Evolutionary conservation across 495 filamentous ascomycete species (phyloP), one percentile per base, ranked within the genome.

Genomic region (Choiromyces venosus): DNA sequence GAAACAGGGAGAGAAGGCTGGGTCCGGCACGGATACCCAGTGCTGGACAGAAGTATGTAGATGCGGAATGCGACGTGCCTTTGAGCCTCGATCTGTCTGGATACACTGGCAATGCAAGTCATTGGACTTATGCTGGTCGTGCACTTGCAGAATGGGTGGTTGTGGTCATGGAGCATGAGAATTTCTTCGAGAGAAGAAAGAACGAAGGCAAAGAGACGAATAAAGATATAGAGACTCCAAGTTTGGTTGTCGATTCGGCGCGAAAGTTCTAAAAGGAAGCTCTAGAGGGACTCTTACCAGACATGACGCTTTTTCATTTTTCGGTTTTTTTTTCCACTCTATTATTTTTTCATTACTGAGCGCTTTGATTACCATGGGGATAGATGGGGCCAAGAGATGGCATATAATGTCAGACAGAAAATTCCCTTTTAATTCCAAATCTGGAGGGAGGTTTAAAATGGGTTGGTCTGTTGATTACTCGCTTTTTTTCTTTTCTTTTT

Each of bases 131-230:
- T 82, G 85, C 89, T 9, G 95, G 95, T 2, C 88, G 94, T 65
- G 93, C 95, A 1, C 86, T 99, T 68, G 93, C 94, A 1, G 95
- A 99, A 82, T 99, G 95, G 95, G 85, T 88, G 19, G 83, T 92
- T 33, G 87, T 97, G 44, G 89, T 97, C 10, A 86, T 86, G 36
- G 95, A 99, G 82, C 94, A 90, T 83, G 93, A 98, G 81, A 92
- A 89, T 79, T 99, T 99, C 82, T 92, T 94, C 66, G 92, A 97
- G 38, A 87, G 94, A 37, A 87, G 95, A 72, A 91, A 89, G 74
- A 89, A 89, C 52, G 95, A 99, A 82, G 95, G 95, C 66, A 91
- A 96, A 19, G 88, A 92, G 12, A 84, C 83, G 9, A 86, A 94
- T 78, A 87, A 84, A 67, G 85, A 89, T 74, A 91, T 99, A 65